Conservation (phyloP, 2,329 filamentous ascomycete species). For the Chrysosphaeria jannelii region DNA sequence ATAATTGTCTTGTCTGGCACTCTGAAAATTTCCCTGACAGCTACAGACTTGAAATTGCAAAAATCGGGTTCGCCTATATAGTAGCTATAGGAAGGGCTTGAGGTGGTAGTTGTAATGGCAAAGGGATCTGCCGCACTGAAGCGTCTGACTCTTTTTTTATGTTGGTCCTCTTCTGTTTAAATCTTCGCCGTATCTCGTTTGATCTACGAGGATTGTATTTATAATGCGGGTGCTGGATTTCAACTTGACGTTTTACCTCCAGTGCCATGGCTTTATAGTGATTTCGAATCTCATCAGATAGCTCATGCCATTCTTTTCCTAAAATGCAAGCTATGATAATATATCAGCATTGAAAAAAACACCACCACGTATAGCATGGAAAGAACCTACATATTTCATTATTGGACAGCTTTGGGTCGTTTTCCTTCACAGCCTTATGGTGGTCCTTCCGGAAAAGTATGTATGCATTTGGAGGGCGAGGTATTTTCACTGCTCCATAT, state of each 20-base stretch:
- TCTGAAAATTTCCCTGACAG: too few species aligned
- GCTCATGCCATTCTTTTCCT: slow-evolving; percentile 10
- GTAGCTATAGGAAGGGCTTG: too few species aligned
- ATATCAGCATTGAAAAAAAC: not conserved
- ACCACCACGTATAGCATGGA: not conserved
- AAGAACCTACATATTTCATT: slow-evolving; percentile 13
- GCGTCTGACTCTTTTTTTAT: too few species aligned
- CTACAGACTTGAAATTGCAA: too few species aligned
- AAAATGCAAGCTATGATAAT: slow-evolving; percentile 10
- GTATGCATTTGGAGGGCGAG: slow-evolving; percentile 13
- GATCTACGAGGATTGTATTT: slow-evolving; percentile 11
- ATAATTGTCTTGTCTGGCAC: too few species aligned
- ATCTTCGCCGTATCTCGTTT: slow-evolving; percentile 4
- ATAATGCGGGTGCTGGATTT: slow-evolving; percentile 10
- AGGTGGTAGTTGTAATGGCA: too few species aligned
- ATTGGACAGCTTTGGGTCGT: slow-evolving; percentile 11
- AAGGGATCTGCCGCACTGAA: too few species aligned
- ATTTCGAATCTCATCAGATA: slow-evolving; percentile 7
- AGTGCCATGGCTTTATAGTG: slow-evolving; percentile 9
- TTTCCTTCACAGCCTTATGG: slow-evolving; percentile 9
- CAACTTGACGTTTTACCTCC: slow-evolving; percentile 8
- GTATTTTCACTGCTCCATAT: slow-evolving; percentile 5
- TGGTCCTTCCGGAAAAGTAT: slow-evolving; percentile 13
- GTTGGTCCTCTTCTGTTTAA: too few species aligned
- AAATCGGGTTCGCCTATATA: too few species aligned